phyloP scores from a whole-genome alignment of 768 basidiomycete species.

The Tephrocybe sp. region DNA sequence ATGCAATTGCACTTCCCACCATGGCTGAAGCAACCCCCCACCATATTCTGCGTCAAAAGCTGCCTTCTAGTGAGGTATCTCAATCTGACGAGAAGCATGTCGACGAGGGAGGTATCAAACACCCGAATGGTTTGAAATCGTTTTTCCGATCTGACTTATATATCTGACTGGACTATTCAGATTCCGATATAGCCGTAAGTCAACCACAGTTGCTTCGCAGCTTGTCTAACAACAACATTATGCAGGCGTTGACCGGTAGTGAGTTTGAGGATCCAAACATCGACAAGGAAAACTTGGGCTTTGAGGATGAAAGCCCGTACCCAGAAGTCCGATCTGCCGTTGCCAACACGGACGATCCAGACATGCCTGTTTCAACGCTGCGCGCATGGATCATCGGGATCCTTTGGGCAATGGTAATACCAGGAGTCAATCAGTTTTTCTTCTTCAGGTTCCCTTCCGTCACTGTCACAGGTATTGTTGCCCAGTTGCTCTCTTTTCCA shows the following conservation, averaged over 20 bases:
- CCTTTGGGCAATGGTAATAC: conserved; percentile 53
- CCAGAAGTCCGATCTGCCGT: conserved; percentile 73
- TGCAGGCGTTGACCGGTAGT: conserved; percentile 33
- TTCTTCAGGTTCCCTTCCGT: conserved; percentile 52
- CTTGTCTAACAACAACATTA: background rate
- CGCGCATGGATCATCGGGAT: conserved; percentile 54
- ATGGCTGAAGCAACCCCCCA: conserved; percentile 27
- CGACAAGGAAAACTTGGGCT: conserved; percentile 37
- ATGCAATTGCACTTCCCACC: conserved; percentile 6
- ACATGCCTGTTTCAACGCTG: conserved; percentile 54
- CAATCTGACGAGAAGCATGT: conserved; percentile 25
- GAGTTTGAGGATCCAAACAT: conserved; percentile 46
- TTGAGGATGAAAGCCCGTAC: conserved; percentile 74
- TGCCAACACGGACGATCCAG: conserved; percentile 63
- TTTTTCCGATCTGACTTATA: too few species aligned
- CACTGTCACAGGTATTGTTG: conserved; percentile 49
- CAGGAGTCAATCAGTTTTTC: conserved; percentile 55
- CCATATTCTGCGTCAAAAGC: conserved; percentile 20
- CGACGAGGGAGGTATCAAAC: conserved; percentile 17
- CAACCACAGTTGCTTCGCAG: background rate
- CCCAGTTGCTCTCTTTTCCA: conserved; percentile 71
- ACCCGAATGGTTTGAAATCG: conserved; percentile 26
- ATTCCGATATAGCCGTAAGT: conserved; percentile 30
- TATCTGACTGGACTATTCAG: too few species aligned
- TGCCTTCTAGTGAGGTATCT: conserved; percentile 14